Conservation (phyloP, 164 flowering plant species). For the Aristolochia californica region DNA sequence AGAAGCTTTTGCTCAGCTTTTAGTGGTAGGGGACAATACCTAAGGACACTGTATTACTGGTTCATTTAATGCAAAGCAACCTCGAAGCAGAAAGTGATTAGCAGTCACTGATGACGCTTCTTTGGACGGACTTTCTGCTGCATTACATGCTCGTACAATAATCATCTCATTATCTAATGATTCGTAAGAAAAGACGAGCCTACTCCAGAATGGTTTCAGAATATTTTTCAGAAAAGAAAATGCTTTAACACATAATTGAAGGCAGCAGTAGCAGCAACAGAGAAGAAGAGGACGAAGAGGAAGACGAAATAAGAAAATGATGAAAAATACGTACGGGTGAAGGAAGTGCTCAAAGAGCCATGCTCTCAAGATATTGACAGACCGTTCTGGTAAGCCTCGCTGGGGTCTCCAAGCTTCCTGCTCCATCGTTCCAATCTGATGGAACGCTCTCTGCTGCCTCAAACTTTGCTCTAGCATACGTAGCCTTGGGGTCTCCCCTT, state of each 20-base stretch:
- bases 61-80: background rate
- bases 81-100: background rate
- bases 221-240: background rate
- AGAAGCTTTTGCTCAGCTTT: slow-evolving; percentile 13
- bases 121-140: no score
- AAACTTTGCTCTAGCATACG: slow-evolving; percentile 75
- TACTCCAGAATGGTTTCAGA: no score
- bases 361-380: slow-evolving; percentile 85
- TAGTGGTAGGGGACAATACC: slow-evolving; percentile 3
- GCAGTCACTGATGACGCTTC: no score
- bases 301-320: background rate
- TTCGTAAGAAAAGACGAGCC: no score
- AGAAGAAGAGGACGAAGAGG: background rate
- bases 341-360: slow-evolving; percentile 99
- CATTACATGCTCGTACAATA: no score
- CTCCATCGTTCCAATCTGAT: slow-evolving; percentile 93
- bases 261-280: background rate
- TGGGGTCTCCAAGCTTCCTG: slow-evolving; percentile 99
- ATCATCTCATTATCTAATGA: no score
- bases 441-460: slow-evolving; percentile 80
- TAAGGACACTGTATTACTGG: slow-evolving; percentile 6
- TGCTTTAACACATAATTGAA: no score
- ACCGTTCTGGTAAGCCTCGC: slow-evolving; percentile 89
- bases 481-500: slow-evolving; percentile 94
- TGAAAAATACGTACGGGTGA: slow-evolving; percentile 65